phyloP scores from a whole-genome alignment of 192 early-diverging fungal species.

The Mortierella alpina region DNA sequence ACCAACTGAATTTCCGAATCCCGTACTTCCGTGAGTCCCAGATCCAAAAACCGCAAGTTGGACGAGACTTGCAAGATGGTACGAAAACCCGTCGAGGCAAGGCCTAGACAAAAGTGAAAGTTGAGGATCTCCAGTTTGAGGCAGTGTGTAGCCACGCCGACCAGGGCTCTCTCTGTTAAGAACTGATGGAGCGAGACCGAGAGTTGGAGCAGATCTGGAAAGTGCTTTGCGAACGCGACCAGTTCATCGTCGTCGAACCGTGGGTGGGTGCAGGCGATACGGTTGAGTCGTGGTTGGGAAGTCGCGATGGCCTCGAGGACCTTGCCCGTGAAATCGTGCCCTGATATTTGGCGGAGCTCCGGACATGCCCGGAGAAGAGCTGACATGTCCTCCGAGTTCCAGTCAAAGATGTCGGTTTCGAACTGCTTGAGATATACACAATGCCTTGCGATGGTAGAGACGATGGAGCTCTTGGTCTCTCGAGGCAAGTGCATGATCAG shows the following conservation, averaged over 20 bases:
- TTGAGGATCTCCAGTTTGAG: conserved; percentile 23
- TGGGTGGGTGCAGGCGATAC: conserved; percentile 35
- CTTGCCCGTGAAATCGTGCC: conserved; percentile 34
- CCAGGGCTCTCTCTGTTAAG: conserved; percentile 27
- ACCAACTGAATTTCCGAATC: conserved; percentile 29
- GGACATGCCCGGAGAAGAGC: conserved; percentile 14
- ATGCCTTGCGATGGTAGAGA: conserved; percentile 1
- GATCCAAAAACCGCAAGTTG: conserved; percentile 22
- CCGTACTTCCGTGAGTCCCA: conserved; percentile 25
- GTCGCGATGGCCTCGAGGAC: conserved; percentile 23
- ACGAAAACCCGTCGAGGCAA: conserved; percentile 24
- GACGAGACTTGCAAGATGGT: conserved; percentile 20
- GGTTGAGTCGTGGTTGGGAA: conserved; percentile 14
- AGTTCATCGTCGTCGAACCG: conserved; percentile 44
- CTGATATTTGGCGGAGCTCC: conserved; percentile 8
- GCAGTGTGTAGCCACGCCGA: conserved; percentile 18
- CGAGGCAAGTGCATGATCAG: conserved; percentile 28
- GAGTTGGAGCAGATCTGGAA: conserved; percentile 31
- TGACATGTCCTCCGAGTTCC: conserved; percentile 27
- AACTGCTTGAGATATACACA: conserved; percentile 9
- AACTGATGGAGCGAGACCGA: conserved; percentile 32
- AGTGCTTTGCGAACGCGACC: conserved; percentile 19
- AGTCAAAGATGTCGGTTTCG: conserved; percentile 25
- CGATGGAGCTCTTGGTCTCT: conserved; percentile 20
- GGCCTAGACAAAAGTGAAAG: conserved; percentile 36